Conservation (phyloP, 768 basidiomycete genomes). For the Flagelloscypha sp. region DNA sequence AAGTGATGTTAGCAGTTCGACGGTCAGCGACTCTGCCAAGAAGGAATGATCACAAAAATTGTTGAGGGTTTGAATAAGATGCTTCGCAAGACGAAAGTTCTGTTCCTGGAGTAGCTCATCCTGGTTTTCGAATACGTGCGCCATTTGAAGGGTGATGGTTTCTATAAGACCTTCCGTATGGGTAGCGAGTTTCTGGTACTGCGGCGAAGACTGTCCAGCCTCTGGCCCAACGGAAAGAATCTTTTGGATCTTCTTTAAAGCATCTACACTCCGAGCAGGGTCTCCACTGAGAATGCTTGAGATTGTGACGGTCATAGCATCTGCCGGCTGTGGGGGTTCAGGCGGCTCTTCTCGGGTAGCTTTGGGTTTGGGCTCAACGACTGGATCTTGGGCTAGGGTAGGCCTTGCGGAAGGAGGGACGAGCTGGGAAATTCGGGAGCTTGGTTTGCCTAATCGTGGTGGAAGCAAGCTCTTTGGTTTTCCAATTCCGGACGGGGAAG, state of each 20-base stretch:
- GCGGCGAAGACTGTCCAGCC: slow-evolving; percentile 54
- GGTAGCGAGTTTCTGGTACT: slow-evolving; percentile 72
- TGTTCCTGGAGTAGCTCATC: slow-evolving; percentile 65
- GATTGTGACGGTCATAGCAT: slow-evolving; percentile 73
- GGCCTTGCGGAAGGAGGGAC: too few relatives aligned
- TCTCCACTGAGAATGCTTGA: slow-evolving; percentile 87
- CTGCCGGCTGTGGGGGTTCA: slow-evolving; percentile 20
- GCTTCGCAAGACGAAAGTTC: slow-evolving; percentile 92
- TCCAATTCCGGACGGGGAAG: slow-evolving; percentile 30
- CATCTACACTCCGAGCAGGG: slow-evolving; percentile 79
- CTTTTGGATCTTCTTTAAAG: slow-evolving; percentile 87
- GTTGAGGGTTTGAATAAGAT: slow-evolving; percentile 93
- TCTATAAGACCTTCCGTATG: slow-evolving; percentile 81
- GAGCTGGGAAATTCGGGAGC: slow-evolving; percentile 35
- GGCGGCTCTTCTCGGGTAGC: slow-evolving; percentile 10
- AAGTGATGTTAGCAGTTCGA: slow-evolving; percentile 78
- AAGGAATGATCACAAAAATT: slow-evolving; percentile 88
- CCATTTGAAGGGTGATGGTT: slow-evolving; percentile 86
- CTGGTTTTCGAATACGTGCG: slow-evolving; percentile 80
- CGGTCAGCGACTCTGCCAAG: slow-evolving; percentile 80
- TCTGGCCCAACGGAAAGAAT: slow-evolving; percentile 74
- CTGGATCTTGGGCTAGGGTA: too few relatives aligned
- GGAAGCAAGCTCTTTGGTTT: slow-evolving; percentile 66
- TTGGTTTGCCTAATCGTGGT: slow-evolving; percentile 64
- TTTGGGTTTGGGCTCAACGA: slow-evolving; percentile 13